Percentiles rank a stretch among this genome's conserved stretches.
phyloP scores from a whole-genome alignment of 2,329 filamentous ascomycete species.

The Pestalotiopsis sp. region DNA sequence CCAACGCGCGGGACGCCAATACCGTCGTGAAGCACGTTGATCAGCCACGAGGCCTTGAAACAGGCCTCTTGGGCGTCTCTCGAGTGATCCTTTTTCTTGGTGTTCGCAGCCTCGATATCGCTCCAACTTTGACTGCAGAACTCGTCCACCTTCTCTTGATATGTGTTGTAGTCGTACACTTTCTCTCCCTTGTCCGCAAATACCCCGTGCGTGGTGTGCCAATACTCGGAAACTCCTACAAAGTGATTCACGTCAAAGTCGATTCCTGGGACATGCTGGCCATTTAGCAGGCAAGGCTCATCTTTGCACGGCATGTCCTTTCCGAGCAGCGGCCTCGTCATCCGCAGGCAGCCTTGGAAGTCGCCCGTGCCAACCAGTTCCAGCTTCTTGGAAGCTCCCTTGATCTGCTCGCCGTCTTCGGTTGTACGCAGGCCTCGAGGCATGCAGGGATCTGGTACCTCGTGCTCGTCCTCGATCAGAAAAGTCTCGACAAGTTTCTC shows the following conservation, averaged over 20 bases:
- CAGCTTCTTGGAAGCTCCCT: slow-evolving; percentile 39
- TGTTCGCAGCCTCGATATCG: slow-evolving; percentile 67
- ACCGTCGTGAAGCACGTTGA: slow-evolving; percentile 93
- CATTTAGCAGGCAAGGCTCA: slow-evolving; percentile 84
- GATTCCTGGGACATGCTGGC: slow-evolving; percentile 89
- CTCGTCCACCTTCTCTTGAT: slow-evolving; percentile 79
- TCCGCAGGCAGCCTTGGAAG: slow-evolving; percentile 80
- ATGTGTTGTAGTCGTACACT: slow-evolving; percentile 86
- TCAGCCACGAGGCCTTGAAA: slow-evolving; percentile 98
- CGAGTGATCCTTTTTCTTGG: slow-evolving; percentile 74
- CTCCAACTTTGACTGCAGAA: slow-evolving; percentile 87
- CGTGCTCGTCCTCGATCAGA: slow-evolving; percentile 54
- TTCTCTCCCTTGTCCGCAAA: slow-evolving; percentile 79
- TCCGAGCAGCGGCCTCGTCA: slow-evolving; percentile 82
- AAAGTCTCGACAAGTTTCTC: slow-evolving; percentile 70
- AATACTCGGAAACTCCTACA: slow-evolving; percentile 96
- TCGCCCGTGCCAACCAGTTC: slow-evolving; percentile 79
- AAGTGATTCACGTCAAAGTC: slow-evolving; percentile 98
- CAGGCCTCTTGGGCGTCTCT: slow-evolving; percentile 83
- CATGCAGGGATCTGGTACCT: slow-evolving; percentile 88
- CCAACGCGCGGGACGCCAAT: slow-evolving; percentile 89
- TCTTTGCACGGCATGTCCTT: slow-evolving; percentile 86
- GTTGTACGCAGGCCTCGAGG: slow-evolving; percentile 75
- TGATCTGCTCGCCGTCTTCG: slow-evolving; percentile 62
- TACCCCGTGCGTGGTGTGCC: slow-evolving; percentile 96